A percentile compares a stretch with the other conserved stretches of the same genome.
These are phyloP conservation scores for Fusarium globosum DNA, from an alignment of 2,329 filamentous ascomycete genomes.

Conservation along the genomic window DNA sequence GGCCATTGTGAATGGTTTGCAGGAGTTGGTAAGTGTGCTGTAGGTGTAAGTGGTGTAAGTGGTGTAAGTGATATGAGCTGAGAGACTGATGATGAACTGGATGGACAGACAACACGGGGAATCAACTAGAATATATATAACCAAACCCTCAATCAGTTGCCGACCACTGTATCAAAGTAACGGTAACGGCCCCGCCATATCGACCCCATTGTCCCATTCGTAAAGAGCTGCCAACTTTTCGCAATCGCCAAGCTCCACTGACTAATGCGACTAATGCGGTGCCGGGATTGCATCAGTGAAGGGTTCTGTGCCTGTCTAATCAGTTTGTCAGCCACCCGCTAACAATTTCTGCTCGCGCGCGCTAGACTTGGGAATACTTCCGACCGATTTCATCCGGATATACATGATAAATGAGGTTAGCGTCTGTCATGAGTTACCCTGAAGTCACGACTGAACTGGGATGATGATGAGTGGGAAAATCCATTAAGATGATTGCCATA, in stretches of 20 bases:
- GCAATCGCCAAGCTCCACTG: conserved; percentile 21
- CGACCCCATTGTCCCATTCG: conserved; percentile 4
- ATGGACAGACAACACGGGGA: background rate
- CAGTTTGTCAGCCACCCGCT: background rate
- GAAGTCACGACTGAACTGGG: background rate
- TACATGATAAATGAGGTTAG: background rate
- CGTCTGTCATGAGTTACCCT: background rate
- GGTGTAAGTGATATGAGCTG: conserved; percentile 3
- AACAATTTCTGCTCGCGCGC: conserved; percentile 5
- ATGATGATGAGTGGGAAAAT: background rate
- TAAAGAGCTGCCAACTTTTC: conserved; percentile 12
- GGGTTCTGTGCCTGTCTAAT: background rate
- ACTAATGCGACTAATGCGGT: conserved; percentile 31
- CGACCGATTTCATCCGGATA: conserved; percentile 8
- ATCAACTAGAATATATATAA: conserved; percentile 29
- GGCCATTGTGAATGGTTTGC: conserved; percentile 54
- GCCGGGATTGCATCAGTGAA: conserved; percentile 16
- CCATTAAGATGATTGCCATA: background rate
- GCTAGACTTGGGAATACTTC: background rate
- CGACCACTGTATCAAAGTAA: background rate
- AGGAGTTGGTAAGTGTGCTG: conserved; percentile 5
- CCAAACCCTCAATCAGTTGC: conserved; percentile 5
- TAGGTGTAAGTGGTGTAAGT: conserved; percentile 2
- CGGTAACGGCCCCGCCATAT: conserved; percentile 16
- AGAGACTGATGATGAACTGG: conserved; percentile 5